These are phyloP conservation scores for Aspergillus homomorphus DNA, from an alignment of 495 filamentous ascomycete genomes.

Conservation along the genomic window DNA sequence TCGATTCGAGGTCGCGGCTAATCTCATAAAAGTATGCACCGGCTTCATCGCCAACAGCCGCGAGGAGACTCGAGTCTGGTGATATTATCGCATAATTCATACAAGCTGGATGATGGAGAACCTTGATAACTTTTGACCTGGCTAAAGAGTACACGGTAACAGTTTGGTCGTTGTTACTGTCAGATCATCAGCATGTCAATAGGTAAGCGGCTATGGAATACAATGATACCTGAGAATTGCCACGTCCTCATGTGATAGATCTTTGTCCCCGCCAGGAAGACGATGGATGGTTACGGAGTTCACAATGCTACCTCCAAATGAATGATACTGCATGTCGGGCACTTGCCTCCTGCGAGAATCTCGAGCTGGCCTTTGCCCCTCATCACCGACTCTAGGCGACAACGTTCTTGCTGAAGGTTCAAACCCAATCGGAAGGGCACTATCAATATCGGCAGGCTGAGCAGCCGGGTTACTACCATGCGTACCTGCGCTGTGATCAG, in stretches of 20 bases:
- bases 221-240: conserved; percentile 57
- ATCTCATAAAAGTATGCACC: conserved; percentile 75
- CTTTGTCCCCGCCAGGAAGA: conserved; percentile 46
- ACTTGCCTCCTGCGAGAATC: conserved; percentile 28
- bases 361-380: conserved; percentile 30
- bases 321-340: conserved; percentile 50
- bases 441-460: conserved; percentile 54
- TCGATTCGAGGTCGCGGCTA: conserved; percentile 35
- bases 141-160: conserved; percentile 75
- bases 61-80: conserved; percentile 75
- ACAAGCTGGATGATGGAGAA: conserved; percentile 67
- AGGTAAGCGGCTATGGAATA: background rate
- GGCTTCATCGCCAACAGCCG: conserved; percentile 82
- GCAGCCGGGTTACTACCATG: conserved; percentile 32
- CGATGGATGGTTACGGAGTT: conserved; percentile 71
- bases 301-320: conserved; percentile 58
- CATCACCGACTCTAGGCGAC: conserved; percentile 22
- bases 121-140: conserved; percentile 57
- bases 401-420: conserved; percentile 36
- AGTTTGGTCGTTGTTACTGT: conserved; percentile 83
- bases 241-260: conserved; percentile 56
- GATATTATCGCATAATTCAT: conserved; percentile 94
- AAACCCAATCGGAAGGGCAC: conserved; percentile 56
- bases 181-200: conserved; percentile 13
- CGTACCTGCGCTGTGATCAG: conserved; percentile 31